Conservation (phyloP, 1,284 basidiomycete species). For the Crepidotus sp. region DNA sequence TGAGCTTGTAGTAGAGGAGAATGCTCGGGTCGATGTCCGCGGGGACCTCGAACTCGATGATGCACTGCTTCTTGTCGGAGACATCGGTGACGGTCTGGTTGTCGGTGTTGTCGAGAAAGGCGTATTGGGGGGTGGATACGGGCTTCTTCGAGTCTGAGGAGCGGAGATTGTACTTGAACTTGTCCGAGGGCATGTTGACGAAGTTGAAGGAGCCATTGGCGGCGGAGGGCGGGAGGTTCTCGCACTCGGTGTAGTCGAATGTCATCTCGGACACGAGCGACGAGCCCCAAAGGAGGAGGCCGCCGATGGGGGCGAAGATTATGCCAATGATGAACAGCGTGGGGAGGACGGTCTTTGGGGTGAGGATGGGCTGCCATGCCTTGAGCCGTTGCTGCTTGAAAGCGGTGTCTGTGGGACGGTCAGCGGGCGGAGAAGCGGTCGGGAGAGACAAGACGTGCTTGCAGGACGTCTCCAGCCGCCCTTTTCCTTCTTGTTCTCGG, state of each 20-base stretch:
- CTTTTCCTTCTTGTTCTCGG: conserved; percentile 70
- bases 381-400: conserved; percentile 99
- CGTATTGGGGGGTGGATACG: conserved; percentile 51
- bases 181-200: conserved; percentile 48
- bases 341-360: conserved; percentile 93
- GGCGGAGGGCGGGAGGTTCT: conserved; percentile 48
- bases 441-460: conserved; percentile 46
- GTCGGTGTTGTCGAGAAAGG: conserved; percentile 50
- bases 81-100: conserved; percentile 35
- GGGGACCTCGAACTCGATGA: conserved; percentile 78
- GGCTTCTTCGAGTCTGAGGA: conserved; percentile 46
- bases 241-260: conserved; percentile 93
- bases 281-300: conserved; percentile 83
- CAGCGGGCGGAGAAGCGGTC: conserved; percentile 20
- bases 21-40: conserved; percentile 70
- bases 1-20: conserved; percentile 95
- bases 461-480: conserved; percentile 82
- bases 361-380: conserved; percentile 99
- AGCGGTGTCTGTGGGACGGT: conserved; percentile 65
- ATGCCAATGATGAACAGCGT: conserved; percentile 93
- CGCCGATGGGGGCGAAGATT: conserved; percentile 94
- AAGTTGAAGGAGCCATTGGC: conserved; percentile 33
- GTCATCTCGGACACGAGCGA: conserved; percentile 85
- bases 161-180: conserved; percentile 67
- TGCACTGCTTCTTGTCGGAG: conserved; percentile 52